These are phyloP conservation scores for Plasmodium gonderi DNA, from an alignment of 169 alveolate genomes.

Conservation along the genomic window DNA sequence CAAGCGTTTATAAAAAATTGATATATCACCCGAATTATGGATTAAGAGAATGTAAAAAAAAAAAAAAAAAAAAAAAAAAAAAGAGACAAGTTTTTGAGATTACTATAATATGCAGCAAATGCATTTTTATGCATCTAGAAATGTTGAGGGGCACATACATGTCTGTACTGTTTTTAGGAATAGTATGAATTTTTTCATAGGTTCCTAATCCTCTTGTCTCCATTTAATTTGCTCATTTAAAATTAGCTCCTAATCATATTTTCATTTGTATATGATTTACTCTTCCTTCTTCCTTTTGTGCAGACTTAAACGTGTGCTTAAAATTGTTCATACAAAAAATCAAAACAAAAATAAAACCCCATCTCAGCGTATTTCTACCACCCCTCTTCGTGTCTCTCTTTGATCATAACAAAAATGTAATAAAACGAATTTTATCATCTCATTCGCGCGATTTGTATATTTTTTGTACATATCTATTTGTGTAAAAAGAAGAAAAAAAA, in stretches of 20 bases:
- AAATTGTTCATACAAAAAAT: slow-evolving; percentile 31
- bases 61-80: too few species aligned
- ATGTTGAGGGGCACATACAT: too few species aligned
- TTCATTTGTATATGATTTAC: too few species aligned
- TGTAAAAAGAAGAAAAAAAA: too few species aligned
- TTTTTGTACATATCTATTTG: background rate
- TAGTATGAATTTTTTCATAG: too few species aligned
- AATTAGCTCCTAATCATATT: too few species aligned
- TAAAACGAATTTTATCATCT: background rate
- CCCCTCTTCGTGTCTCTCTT: slow-evolving; percentile 52
- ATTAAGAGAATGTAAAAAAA: slow-evolving; percentile 39
- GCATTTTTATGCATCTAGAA: too few species aligned
- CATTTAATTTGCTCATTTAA: too few species aligned
- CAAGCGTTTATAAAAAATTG: slow-evolving; percentile 50
- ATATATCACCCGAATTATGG: slow-evolving; percentile 50
- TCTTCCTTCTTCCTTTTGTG: background rate
- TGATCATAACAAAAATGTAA: slow-evolving; percentile 54
- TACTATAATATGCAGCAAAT: background rate
- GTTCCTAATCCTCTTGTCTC: too few species aligned
- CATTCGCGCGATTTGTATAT: background rate
- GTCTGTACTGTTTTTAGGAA: too few species aligned
- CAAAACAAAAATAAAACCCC: slow-evolving; percentile 46
- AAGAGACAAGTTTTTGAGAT: too few species aligned
- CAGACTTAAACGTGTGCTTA: slow-evolving; percentile 48
- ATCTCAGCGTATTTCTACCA: slow-evolving; percentile 31